Evolutionary conservation across 1,284 basidiomycete genomes (phyloP).

Genomic region (Leccinum subfulvum): DNA sequence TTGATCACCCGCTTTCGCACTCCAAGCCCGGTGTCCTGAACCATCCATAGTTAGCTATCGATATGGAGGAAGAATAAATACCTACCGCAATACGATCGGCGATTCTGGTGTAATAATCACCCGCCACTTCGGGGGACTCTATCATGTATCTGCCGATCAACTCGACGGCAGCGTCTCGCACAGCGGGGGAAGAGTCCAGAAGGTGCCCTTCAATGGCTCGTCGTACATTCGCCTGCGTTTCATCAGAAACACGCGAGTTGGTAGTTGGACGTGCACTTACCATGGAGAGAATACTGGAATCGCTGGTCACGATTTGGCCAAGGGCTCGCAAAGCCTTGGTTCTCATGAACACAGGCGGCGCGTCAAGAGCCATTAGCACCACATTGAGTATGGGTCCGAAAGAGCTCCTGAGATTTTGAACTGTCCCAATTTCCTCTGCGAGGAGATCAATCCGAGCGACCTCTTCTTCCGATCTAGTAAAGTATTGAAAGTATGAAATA

Average conservation of each 20-base stretch:
- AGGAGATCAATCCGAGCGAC: constrained; percentile 61
- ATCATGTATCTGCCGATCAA: constrained; percentile 94
- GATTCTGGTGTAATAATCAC: constrained; percentile 84
- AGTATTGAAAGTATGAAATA: constrained; percentile 16
- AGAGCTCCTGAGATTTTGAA: constrained; percentile 71
- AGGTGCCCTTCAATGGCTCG: constrained; percentile 86
- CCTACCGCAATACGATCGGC: constrained; percentile 83
- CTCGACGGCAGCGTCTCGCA: constrained; percentile 94
- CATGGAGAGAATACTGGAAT: constrained; percentile 76
- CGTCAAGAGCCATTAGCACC: constrained; percentile 75
- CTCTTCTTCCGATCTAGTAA: constrained; percentile 63
- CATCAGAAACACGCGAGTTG: constrained; percentile 6
- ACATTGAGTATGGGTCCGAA: constrained; percentile 80
- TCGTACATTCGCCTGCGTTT: constrained; percentile 64
- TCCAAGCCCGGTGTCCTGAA: constrained; percentile 84
- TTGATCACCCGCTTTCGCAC: constrained; percentile 96
- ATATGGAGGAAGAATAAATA: constrained; percentile 9
- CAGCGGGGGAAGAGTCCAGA: constrained; percentile 86
- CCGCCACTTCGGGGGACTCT: constrained; percentile 79
- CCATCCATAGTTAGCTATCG: neutral
- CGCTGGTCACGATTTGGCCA: constrained; percentile 81
- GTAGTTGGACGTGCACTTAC: constrained; percentile 42
- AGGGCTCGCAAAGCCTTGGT: constrained; percentile 88
- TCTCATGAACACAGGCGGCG: constrained; percentile 80
- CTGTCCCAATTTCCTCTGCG: constrained; percentile 73